These are phyloP conservation scores for Saprolegnia diclina DNA, from an alignment of 352 stramenopile genomes.

Conservation along the genomic window DNA sequence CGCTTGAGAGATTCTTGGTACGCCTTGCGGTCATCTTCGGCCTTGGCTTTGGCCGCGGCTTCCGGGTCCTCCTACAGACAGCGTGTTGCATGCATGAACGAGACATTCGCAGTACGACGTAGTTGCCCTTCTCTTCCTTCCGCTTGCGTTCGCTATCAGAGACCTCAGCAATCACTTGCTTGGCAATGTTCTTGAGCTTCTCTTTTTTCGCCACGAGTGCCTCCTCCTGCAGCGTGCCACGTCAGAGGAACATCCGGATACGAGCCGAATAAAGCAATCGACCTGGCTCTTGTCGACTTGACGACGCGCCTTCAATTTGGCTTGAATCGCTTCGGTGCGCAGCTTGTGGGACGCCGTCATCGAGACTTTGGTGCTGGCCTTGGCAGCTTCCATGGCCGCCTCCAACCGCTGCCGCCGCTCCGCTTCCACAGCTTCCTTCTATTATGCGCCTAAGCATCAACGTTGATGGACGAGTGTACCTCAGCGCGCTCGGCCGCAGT, in stretches of 20 bases:
- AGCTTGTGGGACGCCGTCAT: slow-evolving; percentile 26
- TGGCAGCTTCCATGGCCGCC: slow-evolving; percentile 20
- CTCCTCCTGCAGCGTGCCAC: slow-evolving; percentile 34
- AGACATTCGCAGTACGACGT: slow-evolving; percentile 10
- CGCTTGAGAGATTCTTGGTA: slow-evolving; percentile 56
- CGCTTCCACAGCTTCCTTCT: slow-evolving; percentile 33
- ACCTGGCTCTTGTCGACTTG: slow-evolving; percentile 34
- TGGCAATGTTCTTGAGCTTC: slow-evolving; percentile 42
- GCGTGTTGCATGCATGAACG: slow-evolving; percentile 36
- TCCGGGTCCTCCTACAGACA: slow-evolving; percentile 39
- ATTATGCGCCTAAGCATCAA: slow-evolving; percentile 32
- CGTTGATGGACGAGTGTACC: slow-evolving; percentile 1
- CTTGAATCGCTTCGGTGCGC: slow-evolving; percentile 49
- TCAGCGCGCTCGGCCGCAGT: slow-evolving; percentile 38
- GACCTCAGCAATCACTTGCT: slow-evolving; percentile 52
- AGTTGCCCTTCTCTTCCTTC: slow-evolving; percentile 35
- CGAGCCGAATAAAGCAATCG: background rate
- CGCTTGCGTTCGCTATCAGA: slow-evolving; percentile 43
- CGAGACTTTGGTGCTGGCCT: slow-evolving; percentile 11
- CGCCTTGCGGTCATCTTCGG: slow-evolving; percentile 47
- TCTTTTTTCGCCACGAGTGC: slow-evolving; percentile 33
- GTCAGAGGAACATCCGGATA: background rate
- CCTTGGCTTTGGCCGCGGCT: slow-evolving; percentile 52
- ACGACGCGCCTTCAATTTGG: slow-evolving; percentile 47
- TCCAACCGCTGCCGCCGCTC: slow-evolving; percentile 18